Evolutionary conservation across 768 basidiomycete genomes (phyloP).

Genomic region (Leccinum aurantiacum): DNA sequence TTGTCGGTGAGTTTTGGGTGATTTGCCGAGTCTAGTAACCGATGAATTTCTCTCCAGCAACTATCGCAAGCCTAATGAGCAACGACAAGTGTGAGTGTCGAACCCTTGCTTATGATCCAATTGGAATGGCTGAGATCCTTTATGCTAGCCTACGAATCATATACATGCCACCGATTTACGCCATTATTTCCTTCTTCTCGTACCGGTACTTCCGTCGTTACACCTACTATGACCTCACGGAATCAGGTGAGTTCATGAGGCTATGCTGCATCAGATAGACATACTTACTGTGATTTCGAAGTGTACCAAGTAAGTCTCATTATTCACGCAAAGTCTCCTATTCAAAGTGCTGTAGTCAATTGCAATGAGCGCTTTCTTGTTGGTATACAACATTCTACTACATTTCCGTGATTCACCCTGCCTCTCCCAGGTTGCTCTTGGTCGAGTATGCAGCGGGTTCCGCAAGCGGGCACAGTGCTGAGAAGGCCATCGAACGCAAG

Average conservation of each 20-base stretch:
- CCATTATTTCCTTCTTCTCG: constrained; percentile 80
- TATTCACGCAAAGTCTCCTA: constrained; percentile 5
- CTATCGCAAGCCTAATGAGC: constrained; percentile 69
- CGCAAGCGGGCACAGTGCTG: constrained; percentile 58
- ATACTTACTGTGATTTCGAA: constrained; percentile 31
- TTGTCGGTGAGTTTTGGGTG: constrained; percentile 50
- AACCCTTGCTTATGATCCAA: not conserved
- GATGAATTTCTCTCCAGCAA: constrained; percentile 42
- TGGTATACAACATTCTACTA: constrained; percentile 25
- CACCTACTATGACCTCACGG: constrained; percentile 57
- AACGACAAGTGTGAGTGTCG: constrained; percentile 71
- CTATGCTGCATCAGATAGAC: constrained; percentile 20
- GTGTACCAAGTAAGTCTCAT: constrained; percentile 60
- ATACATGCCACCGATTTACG: constrained; percentile 83
- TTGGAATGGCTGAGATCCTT: not conserved
- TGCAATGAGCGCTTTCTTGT: constrained; percentile 87
- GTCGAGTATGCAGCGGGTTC: constrained; percentile 83
- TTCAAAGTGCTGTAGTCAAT: constrained; percentile 53
- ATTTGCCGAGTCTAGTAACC: not conserved
- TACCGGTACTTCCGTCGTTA: constrained; percentile 82
- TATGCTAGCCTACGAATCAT: constrained; percentile 64
- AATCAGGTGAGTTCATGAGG: constrained; percentile 42
- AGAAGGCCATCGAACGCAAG: constrained; percentile 72
- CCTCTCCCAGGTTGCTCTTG: constrained; percentile 58
- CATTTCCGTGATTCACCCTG: not conserved